These are phyloP conservation scores for Boletus reticuloceps DNA, from an alignment of 768 basidiomycete species.

Conservation along the genomic window DNA sequence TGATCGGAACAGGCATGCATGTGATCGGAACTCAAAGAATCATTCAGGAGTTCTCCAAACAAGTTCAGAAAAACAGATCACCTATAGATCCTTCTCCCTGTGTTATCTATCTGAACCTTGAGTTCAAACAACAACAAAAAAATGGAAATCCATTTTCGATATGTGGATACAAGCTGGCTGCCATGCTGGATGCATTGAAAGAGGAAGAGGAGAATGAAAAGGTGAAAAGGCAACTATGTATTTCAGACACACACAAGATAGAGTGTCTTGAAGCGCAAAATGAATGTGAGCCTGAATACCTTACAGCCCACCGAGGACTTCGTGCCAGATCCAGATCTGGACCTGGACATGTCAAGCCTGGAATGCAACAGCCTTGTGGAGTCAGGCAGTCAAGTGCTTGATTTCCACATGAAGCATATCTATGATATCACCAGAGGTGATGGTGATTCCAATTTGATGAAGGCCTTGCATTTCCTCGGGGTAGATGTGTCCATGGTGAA, in stretches of 20 bases:
- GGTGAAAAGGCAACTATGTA: neutral
- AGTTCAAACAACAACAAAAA: conserved; percentile 2
- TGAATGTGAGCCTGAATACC: neutral
- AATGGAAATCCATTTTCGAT: conserved; percentile 3
- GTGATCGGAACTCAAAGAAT: too few relatives aligned
- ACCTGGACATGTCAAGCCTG: neutral
- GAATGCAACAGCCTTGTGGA: neutral
- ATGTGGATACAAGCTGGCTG: conserved; percentile 9
- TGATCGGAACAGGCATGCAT: too few relatives aligned
- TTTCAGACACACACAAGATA: neutral
- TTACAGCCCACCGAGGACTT: too few relatives aligned
- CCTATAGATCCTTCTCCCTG: neutral
- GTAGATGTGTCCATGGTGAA: neutral
- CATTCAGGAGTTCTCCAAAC: neutral
- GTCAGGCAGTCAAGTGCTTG: neutral
- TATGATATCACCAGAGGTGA: neutral
- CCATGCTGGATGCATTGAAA: neutral
- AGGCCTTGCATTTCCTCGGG: neutral
- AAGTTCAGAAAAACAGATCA: neutral
- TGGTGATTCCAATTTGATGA: neutral
- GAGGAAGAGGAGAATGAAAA: neutral
- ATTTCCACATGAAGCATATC: neutral
- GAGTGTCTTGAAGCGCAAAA: too few relatives aligned
- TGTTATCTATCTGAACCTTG: conserved; percentile 5
- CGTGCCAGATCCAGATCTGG: too few relatives aligned